A percentile compares a stretch with the other conserved stretches of the same genome.
Evolutionary conservation across 129 eudicot species (phyloP).

Genomic region (Artemisia argyi): DNA sequence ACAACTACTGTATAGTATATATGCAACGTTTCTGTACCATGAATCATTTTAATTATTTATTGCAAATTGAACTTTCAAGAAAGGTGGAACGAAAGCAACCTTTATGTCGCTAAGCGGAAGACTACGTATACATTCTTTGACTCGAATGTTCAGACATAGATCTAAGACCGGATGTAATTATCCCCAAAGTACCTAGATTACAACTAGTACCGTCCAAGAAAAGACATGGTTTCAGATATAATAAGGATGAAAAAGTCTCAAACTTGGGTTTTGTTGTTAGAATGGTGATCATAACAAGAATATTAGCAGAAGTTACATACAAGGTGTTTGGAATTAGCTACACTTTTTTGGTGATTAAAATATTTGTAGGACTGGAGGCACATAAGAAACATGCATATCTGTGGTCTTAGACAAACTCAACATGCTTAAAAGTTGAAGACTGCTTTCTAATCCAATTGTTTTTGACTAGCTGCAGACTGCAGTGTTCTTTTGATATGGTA

Average conservation of each 20-base stretch:
- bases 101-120: slow-evolving; percentile 16
- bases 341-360: too few relatives aligned
- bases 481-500: too few relatives aligned
- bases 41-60: neutral
- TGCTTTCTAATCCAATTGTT: too few relatives aligned
- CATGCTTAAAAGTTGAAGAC: too few relatives aligned
- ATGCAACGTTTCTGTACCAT: neutral
- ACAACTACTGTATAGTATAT: slow-evolving; percentile 3
- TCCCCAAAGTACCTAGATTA: slow-evolving; percentile 19
- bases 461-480: too few relatives aligned
- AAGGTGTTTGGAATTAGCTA: neutral
- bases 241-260: neutral
- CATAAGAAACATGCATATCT: too few relatives aligned
- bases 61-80: slow-evolving; percentile 4
- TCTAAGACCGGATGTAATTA: slow-evolving; percentile 15
- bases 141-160: slow-evolving; percentile 10
- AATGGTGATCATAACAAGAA: neutral
- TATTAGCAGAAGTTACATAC: neutral
- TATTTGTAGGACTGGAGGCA: neutral
- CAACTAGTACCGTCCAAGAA: slow-evolving; percentile 12
- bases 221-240: neutral
- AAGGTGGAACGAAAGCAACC: slow-evolving; percentile 28
- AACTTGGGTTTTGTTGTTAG: neutral
- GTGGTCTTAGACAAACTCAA: too few relatives aligned
- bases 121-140: slow-evolving; percentile 9